phyloP scores from a whole-genome alignment of 176 grass and related monocot genomes.

The Melocanna baccifera region DNA sequence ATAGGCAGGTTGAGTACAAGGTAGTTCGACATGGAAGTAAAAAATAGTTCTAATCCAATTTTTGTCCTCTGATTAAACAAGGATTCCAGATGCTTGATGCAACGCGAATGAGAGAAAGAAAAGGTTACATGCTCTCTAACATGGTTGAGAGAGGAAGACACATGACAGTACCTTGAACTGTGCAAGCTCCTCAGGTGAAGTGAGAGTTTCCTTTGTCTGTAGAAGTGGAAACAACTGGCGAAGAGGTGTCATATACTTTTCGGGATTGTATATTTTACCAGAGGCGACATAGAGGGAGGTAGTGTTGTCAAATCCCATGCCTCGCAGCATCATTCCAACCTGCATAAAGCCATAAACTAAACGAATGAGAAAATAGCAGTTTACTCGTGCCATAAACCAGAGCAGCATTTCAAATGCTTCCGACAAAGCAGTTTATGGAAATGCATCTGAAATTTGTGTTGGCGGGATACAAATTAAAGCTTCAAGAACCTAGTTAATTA shows the following conservation, averaged over 20 bases:
- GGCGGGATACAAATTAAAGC: not conserved
- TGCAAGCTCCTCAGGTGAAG: conserved; percentile 68
- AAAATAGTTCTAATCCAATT: not conserved
- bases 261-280: conserved; percentile 72
- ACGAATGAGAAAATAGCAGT: conserved; percentile 8
- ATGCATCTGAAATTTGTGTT: not conserved
- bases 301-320: conserved; percentile 86
- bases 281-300: conserved; percentile 83
- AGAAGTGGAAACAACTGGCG: conserved; percentile 76
- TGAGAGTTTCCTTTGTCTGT: conserved; percentile 74
- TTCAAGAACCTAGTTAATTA: not conserved
- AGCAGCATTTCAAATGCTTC: not conserved
- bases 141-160: not conserved
- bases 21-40: not conserved
- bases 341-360: conserved; percentile 34
- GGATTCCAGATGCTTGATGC: not conserved
- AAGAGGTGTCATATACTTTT: conserved; percentile 78
- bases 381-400: not conserved
- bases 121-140: not conserved
- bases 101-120: not conserved
- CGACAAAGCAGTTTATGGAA: not conserved
- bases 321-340: conserved; percentile 97
- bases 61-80: not conserved
- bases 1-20: not conserved
- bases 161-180: conserved; percentile 66